Evolutionary conservation across 225 moss, liverwort and hornwort genomes (phyloP), one percentile per base, ranked within the genome.

Genomic region (Polytrichum commune): DNA sequence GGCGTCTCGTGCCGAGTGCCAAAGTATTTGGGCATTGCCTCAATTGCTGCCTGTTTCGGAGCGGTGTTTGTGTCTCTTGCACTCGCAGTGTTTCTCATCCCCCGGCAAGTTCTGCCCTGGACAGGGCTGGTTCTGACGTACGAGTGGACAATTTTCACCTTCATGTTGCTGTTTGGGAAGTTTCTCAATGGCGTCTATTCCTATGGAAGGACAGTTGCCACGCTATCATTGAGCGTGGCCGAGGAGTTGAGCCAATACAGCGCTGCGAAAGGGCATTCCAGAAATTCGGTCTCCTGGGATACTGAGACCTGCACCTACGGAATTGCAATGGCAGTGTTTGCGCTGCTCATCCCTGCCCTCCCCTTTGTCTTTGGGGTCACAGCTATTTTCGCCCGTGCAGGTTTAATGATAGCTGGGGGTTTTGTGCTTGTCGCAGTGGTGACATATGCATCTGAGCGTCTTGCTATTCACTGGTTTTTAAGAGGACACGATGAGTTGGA

Each of bases 121-220:
- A 98, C 98, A 10, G 95, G 95, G 19, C 72, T 98, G 64, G 81
- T 98, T 26, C 74, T 98, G 84, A 75, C 82, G 25, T 98, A 93
- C 70, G 95, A 98, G 81, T 98, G 98, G 98, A 85, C 93, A 3
- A 85, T 89, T 68, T 98, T 98, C 82, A 77, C 87, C 54, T 98
- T 93, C 73, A 64, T 89, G n/a, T 3, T 98, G 26, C 73, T 93
- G 73, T 98, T 93, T 74, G 93, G 95, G 69, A 98, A 91, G 71
- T 98, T 90, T 56, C 79, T 98, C 69, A 91, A 95, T 63, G 76
- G 87, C 20, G 78, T 98, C 20, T 74, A 90, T 35, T 74, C 82
- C 18, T 84, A 82, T 60, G 98, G 98, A 28, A 83, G 90, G 69
- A 83, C 54, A 27, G 54, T 76, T 10, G 84, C 84, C 28, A 53